phyloP scores from a whole-genome alignment of 495 filamentous ascomycete species.

The Tuber brumale region DNA sequence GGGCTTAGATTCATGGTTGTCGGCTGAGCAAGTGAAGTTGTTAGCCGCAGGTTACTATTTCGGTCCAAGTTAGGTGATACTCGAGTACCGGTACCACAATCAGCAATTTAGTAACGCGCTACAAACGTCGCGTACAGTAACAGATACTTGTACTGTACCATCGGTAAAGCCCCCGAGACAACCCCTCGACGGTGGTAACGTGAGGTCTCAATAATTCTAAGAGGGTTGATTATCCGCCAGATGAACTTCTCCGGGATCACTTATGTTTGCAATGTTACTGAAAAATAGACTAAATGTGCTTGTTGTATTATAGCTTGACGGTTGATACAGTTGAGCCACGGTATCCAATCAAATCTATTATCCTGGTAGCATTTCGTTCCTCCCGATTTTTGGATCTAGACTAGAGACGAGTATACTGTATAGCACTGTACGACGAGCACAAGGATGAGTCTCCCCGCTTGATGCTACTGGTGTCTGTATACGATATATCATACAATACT shows the following conservation, averaged over 20 bases:
- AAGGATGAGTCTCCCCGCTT: background rate
- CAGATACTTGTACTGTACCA: no score
- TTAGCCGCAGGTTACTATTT: slow-evolving; percentile 3
- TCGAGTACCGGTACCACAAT: background rate
- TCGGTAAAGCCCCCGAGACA: background rate
- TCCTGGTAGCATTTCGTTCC: background rate
- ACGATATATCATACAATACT: background rate
- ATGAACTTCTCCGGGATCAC: background rate
- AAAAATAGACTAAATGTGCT: background rate
- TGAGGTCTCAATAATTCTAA: background rate
- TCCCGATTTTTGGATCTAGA: background rate
- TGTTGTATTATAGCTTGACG: background rate
- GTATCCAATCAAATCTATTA: no score
- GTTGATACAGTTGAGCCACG: background rate
- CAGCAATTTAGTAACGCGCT: background rate
- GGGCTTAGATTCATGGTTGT: background rate
- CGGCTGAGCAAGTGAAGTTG: background rate
- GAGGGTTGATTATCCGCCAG: background rate
- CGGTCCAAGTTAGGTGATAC: background rate
- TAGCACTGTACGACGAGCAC: background rate
- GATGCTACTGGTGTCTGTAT: background rate
- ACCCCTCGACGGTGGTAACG: background rate
- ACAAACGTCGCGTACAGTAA: background rate
- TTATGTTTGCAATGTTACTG: background rate
- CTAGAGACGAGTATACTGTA: background rate